Evolutionary conservation across 805 yeast genomes (phyloP).

Genomic region (Teunomyces kruisii): DNA sequence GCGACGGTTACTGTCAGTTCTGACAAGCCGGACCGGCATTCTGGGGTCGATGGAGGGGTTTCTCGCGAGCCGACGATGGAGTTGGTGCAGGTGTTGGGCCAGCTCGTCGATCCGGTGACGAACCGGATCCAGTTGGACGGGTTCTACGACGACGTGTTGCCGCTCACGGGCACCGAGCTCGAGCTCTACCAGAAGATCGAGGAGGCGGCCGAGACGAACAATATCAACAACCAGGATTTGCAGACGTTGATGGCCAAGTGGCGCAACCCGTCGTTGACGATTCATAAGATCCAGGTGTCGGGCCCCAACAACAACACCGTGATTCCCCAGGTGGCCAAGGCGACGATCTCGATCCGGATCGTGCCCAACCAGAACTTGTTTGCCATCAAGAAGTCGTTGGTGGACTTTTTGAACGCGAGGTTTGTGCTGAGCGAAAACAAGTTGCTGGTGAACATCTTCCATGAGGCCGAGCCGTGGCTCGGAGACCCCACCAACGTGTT

Average conservation of each 20-base stretch:
- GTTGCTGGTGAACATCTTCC: slow-evolving; percentile 59
- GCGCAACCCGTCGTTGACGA: slow-evolving; percentile 86
- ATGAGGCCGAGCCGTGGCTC: slow-evolving; percentile 95
- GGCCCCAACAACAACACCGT: slow-evolving; percentile 91
- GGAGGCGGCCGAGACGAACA: slow-evolving; percentile 25
- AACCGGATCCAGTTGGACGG: slow-evolving; percentile 60
- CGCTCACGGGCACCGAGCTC: slow-evolving; percentile 57
- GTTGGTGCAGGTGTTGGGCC: slow-evolving; percentile 67
- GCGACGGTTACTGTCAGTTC: slow-evolving; percentile 69
- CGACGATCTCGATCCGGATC: slow-evolving; percentile 77
- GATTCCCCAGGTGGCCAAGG: slow-evolving; percentile 78
- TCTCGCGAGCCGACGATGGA: slow-evolving; percentile 88
- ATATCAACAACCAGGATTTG: slow-evolving; percentile 37
- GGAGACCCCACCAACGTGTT: slow-evolving; percentile 81
- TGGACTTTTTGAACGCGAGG: slow-evolving; percentile 40
- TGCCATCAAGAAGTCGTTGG: slow-evolving; percentile 52
- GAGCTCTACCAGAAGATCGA: slow-evolving; percentile 62
- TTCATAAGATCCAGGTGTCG: slow-evolving; percentile 80
- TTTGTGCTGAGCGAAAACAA: slow-evolving; percentile 63
- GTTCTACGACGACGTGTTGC: slow-evolving; percentile 67
- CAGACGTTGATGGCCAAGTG: slow-evolving; percentile 71
- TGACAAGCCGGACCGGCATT: slow-evolving; percentile 85
- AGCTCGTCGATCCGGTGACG: slow-evolving; percentile 48
- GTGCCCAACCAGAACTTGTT: slow-evolving; percentile 84
- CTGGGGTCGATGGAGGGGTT: slow-evolving; percentile 96